Evolutionary conservation across 768 basidiomycete species (phyloP).

Genomic region (Podaxis sp.): DNA sequence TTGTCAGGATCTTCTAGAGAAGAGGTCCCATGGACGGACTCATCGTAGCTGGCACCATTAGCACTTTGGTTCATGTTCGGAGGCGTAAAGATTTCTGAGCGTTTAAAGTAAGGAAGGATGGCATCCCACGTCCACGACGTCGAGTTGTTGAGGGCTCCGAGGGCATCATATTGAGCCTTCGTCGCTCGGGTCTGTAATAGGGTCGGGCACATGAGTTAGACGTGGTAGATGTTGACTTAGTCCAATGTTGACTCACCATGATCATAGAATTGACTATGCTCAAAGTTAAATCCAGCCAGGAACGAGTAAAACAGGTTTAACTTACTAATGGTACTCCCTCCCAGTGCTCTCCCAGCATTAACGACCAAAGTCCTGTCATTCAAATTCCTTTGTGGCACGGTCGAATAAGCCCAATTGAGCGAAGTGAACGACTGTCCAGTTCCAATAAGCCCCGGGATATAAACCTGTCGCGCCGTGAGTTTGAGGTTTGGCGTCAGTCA

Average conservation of each 20-base stretch:
- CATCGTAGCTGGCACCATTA: conserved; percentile 23
- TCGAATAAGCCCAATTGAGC: conserved; percentile 50
- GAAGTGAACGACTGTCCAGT: conserved; percentile 30
- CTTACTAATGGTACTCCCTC: conserved; percentile 51
- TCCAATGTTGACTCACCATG: conserved; percentile 21
- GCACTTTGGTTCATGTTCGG: conserved; percentile 33
- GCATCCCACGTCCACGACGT: conserved; percentile 36
- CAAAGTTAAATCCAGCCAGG: not conserved
- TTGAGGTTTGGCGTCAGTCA: not conserved
- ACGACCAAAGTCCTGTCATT: conserved; percentile 34
- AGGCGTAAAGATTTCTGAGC: conserved; percentile 55
- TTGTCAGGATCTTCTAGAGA: not conserved
- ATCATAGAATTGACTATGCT: conserved; percentile 45
- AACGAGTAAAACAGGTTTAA: not conserved
- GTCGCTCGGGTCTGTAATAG: conserved; percentile 27
- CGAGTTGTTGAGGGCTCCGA: conserved; percentile 20
- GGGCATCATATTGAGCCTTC: conserved; percentile 31
- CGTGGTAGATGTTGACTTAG: not conserved
- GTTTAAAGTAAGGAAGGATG: conserved; percentile 43
- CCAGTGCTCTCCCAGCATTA: conserved; percentile 47
- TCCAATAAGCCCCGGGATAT: conserved; percentile 29
- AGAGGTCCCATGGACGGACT: conserved; percentile 24
- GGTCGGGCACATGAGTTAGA: not conserved
- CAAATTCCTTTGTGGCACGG: conserved; percentile 40
- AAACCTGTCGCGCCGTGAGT: conserved; percentile 20